Percentiles rank a stretch among this genome's conserved stretches.
Evolutionary conservation across 73 alveolate species (phyloP).

Genomic region (Tetrahymena malaccensis): DNA sequence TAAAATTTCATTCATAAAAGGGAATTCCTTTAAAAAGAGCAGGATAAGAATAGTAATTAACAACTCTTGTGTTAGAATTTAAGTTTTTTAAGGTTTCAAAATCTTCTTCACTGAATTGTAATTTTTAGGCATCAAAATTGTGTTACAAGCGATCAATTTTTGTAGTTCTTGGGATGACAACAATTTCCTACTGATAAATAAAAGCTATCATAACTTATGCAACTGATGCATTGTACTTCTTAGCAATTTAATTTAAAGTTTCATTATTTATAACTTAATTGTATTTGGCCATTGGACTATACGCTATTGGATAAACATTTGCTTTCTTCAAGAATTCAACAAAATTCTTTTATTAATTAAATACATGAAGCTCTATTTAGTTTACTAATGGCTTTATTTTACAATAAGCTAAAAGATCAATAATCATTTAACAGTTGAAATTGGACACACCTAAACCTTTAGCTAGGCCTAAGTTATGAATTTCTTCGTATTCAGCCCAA

Average conservation of each 20-base stretch:
- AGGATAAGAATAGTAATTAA: not conserved
- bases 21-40: not conserved
- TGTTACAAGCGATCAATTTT: not conserved
- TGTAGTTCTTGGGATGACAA: not conserved
- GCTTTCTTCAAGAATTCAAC: conserved; percentile 31
- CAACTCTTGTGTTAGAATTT: not conserved
- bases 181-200: not conserved
- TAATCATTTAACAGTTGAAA: conserved; percentile 60
- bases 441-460: conserved; percentile 66
- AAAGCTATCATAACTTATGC: not conserved
- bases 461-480: conserved; percentile 52
- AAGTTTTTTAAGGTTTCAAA: not conserved
- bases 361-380: conserved; percentile 73
- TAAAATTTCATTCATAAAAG: not conserved
- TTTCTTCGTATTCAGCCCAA: conserved; percentile 59
- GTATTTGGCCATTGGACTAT: conserved; percentile 33
- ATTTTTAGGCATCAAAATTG: not conserved
- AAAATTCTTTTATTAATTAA: conserved; percentile 9
- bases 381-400: conserved; percentile 60
- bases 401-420: conserved; percentile 65
- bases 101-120: not conserved
- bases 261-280: not conserved
- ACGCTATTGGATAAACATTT: conserved; percentile 40
- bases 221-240: not conserved
- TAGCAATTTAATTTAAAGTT: not conserved